Conservation (phyloP, 306 rosid species). For the Neltuma alba region DNA sequence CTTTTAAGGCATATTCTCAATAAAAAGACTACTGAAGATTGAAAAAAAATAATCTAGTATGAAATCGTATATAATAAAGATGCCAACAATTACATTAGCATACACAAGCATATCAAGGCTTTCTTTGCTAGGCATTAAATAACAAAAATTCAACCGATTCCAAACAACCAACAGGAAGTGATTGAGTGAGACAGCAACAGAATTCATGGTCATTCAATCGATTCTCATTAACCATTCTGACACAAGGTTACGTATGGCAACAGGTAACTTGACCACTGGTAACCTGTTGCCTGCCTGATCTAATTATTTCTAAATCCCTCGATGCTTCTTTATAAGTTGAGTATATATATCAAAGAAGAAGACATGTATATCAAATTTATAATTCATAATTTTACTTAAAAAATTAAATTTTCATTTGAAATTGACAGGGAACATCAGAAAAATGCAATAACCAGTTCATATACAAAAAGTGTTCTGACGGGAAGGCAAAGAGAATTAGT, state of each 20-base stretch:
- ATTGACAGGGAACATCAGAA: background rate
- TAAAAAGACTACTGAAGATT: background rate
- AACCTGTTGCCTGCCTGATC: slow-evolving; percentile 1
- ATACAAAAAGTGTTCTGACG: slow-evolving; percentile 3
- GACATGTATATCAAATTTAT: background rate
- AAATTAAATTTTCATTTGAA: background rate
- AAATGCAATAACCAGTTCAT: slow-evolving; percentile 26
- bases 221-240: slow-evolving; percentile 13
- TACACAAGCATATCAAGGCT: slow-evolving; percentile 7
- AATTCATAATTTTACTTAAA: background rate
- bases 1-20: slow-evolving; percentile 26
- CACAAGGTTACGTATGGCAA: slow-evolving; percentile 2
- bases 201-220: slow-evolving; percentile 20
- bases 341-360: background rate
- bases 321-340: slow-evolving; percentile 18
- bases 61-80: slow-evolving; percentile 10
- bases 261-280: background rate
- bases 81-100: background rate
- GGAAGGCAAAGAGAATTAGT: slow-evolving; percentile 18
- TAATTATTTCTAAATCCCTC: slow-evolving; percentile 7
- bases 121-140: slow-evolving; percentile 2
- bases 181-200: slow-evolving; percentile 21
- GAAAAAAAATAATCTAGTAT: slow-evolving; percentile 25
- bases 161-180: slow-evolving; percentile 15
- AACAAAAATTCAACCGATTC: slow-evolving; percentile 19